Evolutionary conservation across 768 basidiomycete genomes (phyloP).

Genomic region (Suillus hirtellus): DNA sequence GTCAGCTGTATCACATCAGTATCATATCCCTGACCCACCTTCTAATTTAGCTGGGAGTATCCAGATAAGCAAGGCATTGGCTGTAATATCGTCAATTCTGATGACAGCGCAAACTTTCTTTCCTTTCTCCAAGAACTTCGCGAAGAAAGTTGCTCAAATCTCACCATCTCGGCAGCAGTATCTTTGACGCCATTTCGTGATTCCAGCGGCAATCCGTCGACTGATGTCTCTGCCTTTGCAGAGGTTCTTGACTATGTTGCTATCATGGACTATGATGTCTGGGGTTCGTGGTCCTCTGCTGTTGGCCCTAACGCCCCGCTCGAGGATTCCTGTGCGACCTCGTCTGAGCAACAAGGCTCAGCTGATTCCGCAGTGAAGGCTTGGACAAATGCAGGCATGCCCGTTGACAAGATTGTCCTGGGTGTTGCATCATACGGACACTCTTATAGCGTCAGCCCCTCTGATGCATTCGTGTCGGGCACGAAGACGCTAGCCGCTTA

Average conservation of each 20-base stretch:
- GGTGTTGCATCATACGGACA: conserved; percentile 87
- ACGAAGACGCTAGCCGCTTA: conserved; percentile 42
- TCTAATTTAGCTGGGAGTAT: conserved; percentile 74
- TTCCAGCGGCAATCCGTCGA: conserved; percentile 51
- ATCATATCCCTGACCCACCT: neutral
- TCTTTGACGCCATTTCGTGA: conserved; percentile 67
- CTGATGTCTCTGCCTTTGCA: conserved; percentile 68
- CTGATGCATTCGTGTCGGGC: conserved; percentile 21
- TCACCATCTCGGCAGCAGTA: conserved; percentile 74
- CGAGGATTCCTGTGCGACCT: conserved; percentile 68
- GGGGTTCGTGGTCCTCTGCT: conserved; percentile 51
- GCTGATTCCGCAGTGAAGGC: conserved; percentile 69
- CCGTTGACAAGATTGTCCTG: conserved; percentile 67
- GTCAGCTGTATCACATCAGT: neutral
- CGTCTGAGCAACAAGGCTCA: conserved; percentile 64
- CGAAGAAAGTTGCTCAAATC: conserved; percentile 33
- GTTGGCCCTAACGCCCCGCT: conserved; percentile 85
- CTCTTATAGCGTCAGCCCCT: conserved; percentile 47
- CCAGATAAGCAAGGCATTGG: conserved; percentile 66
- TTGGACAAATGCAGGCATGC: conserved; percentile 81
- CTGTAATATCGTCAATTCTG: conserved; percentile 61
- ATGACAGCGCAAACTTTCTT: conserved; percentile 81
- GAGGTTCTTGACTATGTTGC: conserved; percentile 72
- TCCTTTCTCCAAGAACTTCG: conserved; percentile 74
- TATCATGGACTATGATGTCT: conserved; percentile 74